A percentile compares a stretch with the other conserved stretches of the same genome.
These are phyloP conservation scores for Collybiopsis confluens DNA, from an alignment of 768 basidiomycete genomes.

Conservation along the genomic window DNA sequence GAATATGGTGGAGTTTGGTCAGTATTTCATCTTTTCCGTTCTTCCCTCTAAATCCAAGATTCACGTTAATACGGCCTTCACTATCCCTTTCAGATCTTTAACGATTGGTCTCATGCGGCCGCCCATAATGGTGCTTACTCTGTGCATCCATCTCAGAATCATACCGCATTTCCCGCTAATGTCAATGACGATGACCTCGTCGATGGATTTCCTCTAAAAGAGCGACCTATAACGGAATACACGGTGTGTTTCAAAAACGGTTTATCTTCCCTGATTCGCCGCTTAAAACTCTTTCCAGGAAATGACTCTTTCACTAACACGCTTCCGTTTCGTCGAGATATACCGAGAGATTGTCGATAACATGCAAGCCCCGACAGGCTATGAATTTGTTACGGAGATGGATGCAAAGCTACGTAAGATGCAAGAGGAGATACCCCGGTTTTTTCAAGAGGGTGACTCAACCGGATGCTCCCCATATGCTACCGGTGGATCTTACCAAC, in stretches of 20 bases:
- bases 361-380: constrained; percentile 19
- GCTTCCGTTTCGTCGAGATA: constrained; percentile 18
- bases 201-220: constrained; percentile 13
- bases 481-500: neutral
- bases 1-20: constrained; percentile 24
- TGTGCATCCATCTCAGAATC: constrained; percentile 24
- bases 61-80: too few relatives aligned
- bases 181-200: constrained; percentile 21
- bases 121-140: constrained; percentile 23
- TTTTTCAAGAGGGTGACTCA: constrained; percentile 7
- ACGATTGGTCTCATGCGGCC: constrained; percentile 24
- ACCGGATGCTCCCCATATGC: neutral
- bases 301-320: constrained; percentile 20
- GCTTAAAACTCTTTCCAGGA: constrained; percentile 11
- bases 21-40: too few relatives aligned
- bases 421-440: constrained; percentile 13
- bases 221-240: constrained; percentile 15
- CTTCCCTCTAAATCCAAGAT: too few relatives aligned
- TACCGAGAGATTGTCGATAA: constrained; percentile 21
- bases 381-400: constrained; percentile 18
- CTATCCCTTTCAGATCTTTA: constrained; percentile 21
- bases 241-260: constrained; percentile 13
- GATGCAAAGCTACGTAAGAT: constrained; percentile 17
- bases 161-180: constrained; percentile 21
- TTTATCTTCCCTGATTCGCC: neutral